Conservation (phyloP, 148 eudicot species). For the Chenopodium album region DNA sequence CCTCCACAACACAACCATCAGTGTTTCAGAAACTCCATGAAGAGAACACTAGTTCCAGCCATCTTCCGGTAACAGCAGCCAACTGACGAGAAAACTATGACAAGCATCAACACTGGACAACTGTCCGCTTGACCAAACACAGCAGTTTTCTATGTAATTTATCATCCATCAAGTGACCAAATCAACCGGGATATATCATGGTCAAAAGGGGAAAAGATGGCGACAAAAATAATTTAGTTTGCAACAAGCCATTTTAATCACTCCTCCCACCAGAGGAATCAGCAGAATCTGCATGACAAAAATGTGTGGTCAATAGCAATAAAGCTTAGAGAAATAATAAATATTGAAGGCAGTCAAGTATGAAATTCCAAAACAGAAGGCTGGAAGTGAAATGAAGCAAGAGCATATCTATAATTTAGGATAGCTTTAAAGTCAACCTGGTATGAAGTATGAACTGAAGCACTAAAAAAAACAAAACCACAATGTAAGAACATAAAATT, state of each 20-base stretch:
- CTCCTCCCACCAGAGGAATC: slow-evolving; percentile 26
- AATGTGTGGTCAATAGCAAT: not conserved
- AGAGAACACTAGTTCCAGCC: slow-evolving; percentile 15
- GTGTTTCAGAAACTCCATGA: slow-evolving; percentile 6
- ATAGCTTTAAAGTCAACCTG: not conserved
- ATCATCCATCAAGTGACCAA: slow-evolving; percentile 20
- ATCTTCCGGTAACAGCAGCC: slow-evolving; percentile 13
- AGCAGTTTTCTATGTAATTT: slow-evolving; percentile 13
- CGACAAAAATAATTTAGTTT: slow-evolving; percentile 10
- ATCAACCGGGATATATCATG: slow-evolving; percentile 9
- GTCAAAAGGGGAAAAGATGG: slow-evolving; percentile 13
- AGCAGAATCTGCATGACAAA: slow-evolving; percentile 34
- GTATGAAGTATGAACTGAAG: not conserved
- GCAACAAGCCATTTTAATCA: slow-evolving; percentile 21
- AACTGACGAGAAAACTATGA: slow-evolving; percentile 6
- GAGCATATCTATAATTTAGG: not conserved
- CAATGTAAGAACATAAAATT: not conserved
- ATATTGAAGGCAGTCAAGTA: not conserved
- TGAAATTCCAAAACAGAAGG: not conserved
- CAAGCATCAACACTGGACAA: slow-evolving; percentile 18
- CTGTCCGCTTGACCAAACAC: slow-evolving; percentile 11
- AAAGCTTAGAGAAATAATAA: not conserved
- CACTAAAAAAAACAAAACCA: not conserved
- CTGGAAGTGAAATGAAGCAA: not conserved
- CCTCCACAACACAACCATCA: slow-evolving; percentile 1